phyloP scores from a whole-genome alignment of 1,284 basidiomycete genomes.

The Serendipita sp. region DNA sequence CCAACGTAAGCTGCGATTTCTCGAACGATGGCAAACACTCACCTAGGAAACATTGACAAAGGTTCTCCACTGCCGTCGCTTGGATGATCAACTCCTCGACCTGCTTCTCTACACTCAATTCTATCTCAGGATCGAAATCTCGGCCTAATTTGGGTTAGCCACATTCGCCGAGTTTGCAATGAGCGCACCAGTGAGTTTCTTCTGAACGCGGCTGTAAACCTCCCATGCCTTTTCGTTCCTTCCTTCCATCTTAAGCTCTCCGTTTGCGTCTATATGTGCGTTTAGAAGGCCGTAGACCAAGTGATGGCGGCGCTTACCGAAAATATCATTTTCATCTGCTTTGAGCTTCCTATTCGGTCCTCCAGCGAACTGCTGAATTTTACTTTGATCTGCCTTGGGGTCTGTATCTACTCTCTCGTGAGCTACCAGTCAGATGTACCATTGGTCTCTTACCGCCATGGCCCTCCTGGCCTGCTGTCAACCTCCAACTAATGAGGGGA shows the following conservation, averaged over 20 bases:
- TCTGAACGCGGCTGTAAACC: conserved; percentile 85
- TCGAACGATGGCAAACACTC: conserved; percentile 38
- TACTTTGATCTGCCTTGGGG: neutral
- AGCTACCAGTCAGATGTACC: neutral
- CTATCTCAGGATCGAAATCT: conserved; percentile 76
- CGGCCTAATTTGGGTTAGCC: conserved; percentile 37
- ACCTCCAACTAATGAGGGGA: conserved; percentile 76
- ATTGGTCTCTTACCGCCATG: conserved; percentile 1
- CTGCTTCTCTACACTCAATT: conserved; percentile 60
- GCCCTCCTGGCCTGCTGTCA: conserved; percentile 43
- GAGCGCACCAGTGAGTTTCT: conserved; percentile 73
- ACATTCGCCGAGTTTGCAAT: neutral
- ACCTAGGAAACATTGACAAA: conserved; percentile 92
- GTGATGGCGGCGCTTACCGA: conserved; percentile 6
- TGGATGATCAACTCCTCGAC: conserved; percentile 85
- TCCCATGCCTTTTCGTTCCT: conserved; percentile 80
- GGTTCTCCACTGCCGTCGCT: conserved; percentile 81
- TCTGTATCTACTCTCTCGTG: neutral
- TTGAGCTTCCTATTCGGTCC: conserved; percentile 54
- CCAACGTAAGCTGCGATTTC: neutral
- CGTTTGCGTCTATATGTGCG: conserved; percentile 34
- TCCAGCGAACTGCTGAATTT: neutral
- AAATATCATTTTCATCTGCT: conserved; percentile 57
- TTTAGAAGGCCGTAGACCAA: conserved; percentile 8
- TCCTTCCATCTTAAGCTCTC: conserved; percentile 54